Base-by-base conservation (phyloP, 2,329 filamentous ascomycete species). In the Penicillium sp. region DNA sequence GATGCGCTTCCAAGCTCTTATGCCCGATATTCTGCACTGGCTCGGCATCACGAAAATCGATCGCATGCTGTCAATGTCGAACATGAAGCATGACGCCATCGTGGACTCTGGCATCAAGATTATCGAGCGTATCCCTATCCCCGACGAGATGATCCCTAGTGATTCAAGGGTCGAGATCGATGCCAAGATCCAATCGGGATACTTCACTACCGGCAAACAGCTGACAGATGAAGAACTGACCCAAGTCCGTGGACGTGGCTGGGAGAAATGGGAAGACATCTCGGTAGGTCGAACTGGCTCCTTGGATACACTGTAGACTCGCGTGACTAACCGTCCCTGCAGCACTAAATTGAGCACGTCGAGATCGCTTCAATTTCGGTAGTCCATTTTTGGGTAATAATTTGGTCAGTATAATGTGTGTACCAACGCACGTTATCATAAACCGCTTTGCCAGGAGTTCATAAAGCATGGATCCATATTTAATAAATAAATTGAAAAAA, bases 131-230 rank as follows among this genome's bases (percentile, higher is more conserved):
- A 87, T 97, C 48, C 92, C 95, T 60, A 91, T 97, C 63, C 94
- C 93, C 4, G 91, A 96, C 64, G 89, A 94, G 33, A 87, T 94
- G 84, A 97, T 97, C 68, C 94, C 94, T 13, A 90, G 88, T 62
- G 94, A 97, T 77, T 96, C 92, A 53, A 84, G 93, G 65, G 94
- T 97, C n/a, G 94, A 99, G 76, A 99, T 97, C 71, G 94, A 97
- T 76, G 94, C 94, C 58, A 97, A 97, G 81, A 97, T 97, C 72
- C 94, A 93, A 67, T 92, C 93, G 60, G 94, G 86, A 23, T 88
- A 88, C 71, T 88, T 97, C 74, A 97, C 93, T 7, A 91, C 89
- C 13, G 93, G 93, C 50, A 92, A 94, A 77, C 85, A 91, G 67
- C 91, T 95, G 85, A 94, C 90, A 2, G 86, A 89, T 71, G 89